Evolutionary conservation across 371 early-diverging fungal genomes (phyloP), one percentile per base, ranked within the genome.

Genomic region (Dichotomocladium elegans): DNA sequence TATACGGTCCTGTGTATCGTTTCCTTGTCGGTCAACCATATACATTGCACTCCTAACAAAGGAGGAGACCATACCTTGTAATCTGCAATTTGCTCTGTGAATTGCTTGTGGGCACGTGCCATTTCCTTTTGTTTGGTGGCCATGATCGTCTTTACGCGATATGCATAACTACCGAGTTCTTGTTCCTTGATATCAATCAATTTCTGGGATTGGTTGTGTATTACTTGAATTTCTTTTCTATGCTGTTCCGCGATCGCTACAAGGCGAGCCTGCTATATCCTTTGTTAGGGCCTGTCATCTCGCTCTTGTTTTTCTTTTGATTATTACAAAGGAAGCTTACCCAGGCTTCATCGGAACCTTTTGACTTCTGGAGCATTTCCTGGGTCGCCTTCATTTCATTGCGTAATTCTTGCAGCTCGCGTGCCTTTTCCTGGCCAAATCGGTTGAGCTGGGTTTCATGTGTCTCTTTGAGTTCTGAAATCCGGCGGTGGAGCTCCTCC

Each of bases 141-240:
- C 2, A 61, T 53, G 4, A 74, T 17, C 1, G 71, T 65, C 34
- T 65, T 74, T 17, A 74, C 55, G 7, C 74, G 63, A 45, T 70
- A 74, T 10, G 71, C 68, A 48, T 68, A 70, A 27, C 65, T 64
- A 30, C 70, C 74, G 21, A 74, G 33, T n/a, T 68, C 74, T 19
- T 58, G 42, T 41, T 70, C 62, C 49, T 74, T 74, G 5, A 46
- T 34, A 42, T 74, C 68, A 2, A 70, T 55, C 9, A 64, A 27
- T 4, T 42, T 21, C 28, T 74, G 74, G 25, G 68, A 74, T 44
- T 74, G 74, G 15, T 66, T 47, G 24, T 74, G 66, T 59, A 74
- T 28, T 1, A 60, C 49, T 2, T 50, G 45, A 8, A 74, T 40
- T 19, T 74, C 74, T n/a, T 62, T 61, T 2, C 52, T 58, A 34